Evolutionary conservation across 2,329 filamentous ascomycete genomes (phyloP).

Genomic region (Graphium sp.): DNA sequence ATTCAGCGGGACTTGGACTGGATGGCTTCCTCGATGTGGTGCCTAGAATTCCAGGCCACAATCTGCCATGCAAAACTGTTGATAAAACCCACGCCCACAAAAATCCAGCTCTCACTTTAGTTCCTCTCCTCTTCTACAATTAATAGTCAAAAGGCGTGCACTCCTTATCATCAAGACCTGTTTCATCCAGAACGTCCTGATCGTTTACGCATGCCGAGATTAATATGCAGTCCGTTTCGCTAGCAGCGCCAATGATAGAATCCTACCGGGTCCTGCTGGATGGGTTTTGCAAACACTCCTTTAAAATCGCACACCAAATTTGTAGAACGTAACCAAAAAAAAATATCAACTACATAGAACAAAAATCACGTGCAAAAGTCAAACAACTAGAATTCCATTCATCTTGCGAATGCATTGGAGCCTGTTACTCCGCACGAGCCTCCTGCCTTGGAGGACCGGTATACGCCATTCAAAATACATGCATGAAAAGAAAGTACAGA

Average conservation of each 20-base stretch:
- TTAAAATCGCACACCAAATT: not conserved
- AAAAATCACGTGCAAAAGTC: not conserved
- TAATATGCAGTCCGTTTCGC: slow-evolving; percentile 76
- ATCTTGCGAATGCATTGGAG: too few species aligned
- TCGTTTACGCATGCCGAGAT: slow-evolving; percentile 87
- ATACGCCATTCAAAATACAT: too few species aligned
- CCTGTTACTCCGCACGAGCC: too few species aligned
- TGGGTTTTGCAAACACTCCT: slow-evolving; percentile 75
- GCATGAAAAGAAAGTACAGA: not conserved
- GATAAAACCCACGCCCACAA: slow-evolving; percentile 1
- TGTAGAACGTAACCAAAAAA: not conserved
- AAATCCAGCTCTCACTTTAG: slow-evolving; percentile 5
- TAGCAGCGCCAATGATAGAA: slow-evolving; percentile 68
- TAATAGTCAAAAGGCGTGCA: slow-evolving; percentile 46
- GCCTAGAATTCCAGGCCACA: slow-evolving; percentile 5
- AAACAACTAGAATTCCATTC: slow-evolving; percentile 1
- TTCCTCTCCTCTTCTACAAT: slow-evolving; percentile 11
- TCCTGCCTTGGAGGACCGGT: too few species aligned
- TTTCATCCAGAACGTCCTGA: slow-evolving; percentile 62
- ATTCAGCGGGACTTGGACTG: too few species aligned
- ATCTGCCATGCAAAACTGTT: too few species aligned
- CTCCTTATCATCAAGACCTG: slow-evolving; percentile 92
- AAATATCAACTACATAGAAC: not conserved
- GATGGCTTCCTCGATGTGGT: too few species aligned
- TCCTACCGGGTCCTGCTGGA: slow-evolving; percentile 81